Conservation (phyloP, 495 filamentous ascomycete species). For the Trypethelium eluteriae region DNA sequence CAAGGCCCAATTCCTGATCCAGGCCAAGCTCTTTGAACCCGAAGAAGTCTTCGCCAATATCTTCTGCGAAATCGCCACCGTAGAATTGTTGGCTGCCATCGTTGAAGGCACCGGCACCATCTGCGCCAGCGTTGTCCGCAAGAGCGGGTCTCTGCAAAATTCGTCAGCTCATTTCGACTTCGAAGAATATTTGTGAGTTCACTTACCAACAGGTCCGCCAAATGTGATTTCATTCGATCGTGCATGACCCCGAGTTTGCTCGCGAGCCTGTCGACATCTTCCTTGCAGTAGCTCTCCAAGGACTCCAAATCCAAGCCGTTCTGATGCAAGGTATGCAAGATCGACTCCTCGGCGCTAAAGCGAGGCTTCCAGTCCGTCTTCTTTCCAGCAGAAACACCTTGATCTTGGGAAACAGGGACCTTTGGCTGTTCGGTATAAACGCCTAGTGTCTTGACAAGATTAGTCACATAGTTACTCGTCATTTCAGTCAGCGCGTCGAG, state of each 20-base stretch:
- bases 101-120: slow-evolving; percentile 84
- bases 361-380: slow-evolving; percentile 49
- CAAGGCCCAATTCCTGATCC: slow-evolving; percentile 78
- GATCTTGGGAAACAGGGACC: slow-evolving; percentile 39
- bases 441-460: slow-evolving; percentile 68
- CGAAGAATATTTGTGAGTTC: background rate
- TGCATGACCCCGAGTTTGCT: slow-evolving; percentile 78
- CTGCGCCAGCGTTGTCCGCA: slow-evolving; percentile 59
- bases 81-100: slow-evolving; percentile 97
- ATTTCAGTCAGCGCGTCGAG: slow-evolving; percentile 86
- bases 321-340: slow-evolving; percentile 75
- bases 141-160: slow-evolving; percentile 64
- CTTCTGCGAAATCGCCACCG: slow-evolving; percentile 92
- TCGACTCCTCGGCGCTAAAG: slow-evolving; percentile 72
- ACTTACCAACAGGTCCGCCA: slow-evolving; percentile 66
- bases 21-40: slow-evolving; percentile 94
- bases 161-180: background rate
- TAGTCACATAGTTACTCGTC: slow-evolving; percentile 79
- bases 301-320: slow-evolving; percentile 74
- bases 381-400: slow-evolving; percentile 38
- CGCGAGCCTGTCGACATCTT: slow-evolving; percentile 84
- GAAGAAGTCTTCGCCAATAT: slow-evolving; percentile 97
- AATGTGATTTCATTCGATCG: slow-evolving; percentile 82
- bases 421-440: slow-evolving; percentile 77
- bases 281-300: slow-evolving; percentile 82